Evolutionary conservation across 78 protist species (phyloP), one percentile per base, ranked within the genome.

Genomic region (Dictyostelium purpureum): DNA sequence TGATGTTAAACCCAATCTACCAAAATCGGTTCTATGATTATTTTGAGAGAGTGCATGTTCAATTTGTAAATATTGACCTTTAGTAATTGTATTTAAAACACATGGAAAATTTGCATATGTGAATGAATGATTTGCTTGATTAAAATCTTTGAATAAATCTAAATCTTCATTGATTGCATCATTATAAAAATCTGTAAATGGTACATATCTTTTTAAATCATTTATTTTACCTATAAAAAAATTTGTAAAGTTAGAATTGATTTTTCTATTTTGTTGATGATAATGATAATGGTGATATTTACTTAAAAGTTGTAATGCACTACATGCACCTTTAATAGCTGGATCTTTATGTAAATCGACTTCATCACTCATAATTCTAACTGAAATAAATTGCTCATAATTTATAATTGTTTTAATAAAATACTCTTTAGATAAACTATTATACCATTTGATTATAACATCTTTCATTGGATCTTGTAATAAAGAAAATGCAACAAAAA

Each of bases 161-260:
- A 83, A 38, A 47, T 38, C 57, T 24, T 66, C 52, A 40, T 80
- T 87, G n/a, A 93, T 37, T 26, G 73, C 49, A 67, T 79, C 90
- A 76, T 93, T 93, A 66, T 93, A 93, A 81, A 93, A 93, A 45
- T 67, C 90, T 65, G 83, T 76, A 74, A 73, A 79, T 14, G 12
- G 35, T 9, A 87, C 82, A 67, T 38, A 47, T 31, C 74, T 59
- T 19, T 49, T 82, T 52, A 40, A 37, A 49, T 59, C 74, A 74
- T 92, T 92, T 16, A 82, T 69, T 65, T 81, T 74, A 26, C 70
- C 90, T 92, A 73, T 31, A n/a, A n/a, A n/a, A n/a, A n/a, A n/a
- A n/a, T n/a, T n/a, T n/a, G n/a, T n/a, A 42, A 51, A 21, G 42
- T 28, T 37, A 51, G 54, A 0, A 56, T 65, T 57, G 45, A 1